Conservation (phyloP, 2,329 filamentous ascomycete species). For the Colletotrichum echinochloae region DNA sequence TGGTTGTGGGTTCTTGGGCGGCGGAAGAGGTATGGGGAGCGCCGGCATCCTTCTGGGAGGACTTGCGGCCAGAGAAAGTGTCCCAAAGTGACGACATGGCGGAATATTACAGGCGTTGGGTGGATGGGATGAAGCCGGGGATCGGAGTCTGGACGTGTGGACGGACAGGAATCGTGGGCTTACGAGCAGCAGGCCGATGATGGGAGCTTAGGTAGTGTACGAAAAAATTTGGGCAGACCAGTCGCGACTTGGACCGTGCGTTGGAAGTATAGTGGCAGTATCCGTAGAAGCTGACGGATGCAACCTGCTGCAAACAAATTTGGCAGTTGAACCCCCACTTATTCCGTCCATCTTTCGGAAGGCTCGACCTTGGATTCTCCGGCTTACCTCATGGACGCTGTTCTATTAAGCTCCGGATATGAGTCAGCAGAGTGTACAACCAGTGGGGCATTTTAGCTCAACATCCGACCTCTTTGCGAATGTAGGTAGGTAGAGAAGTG, state of each 20-base stretch:
- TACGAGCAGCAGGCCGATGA: slow-evolving; percentile 36
- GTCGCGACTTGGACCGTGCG: slow-evolving; percentile 42
- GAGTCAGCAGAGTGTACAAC: background rate
- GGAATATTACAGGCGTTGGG: slow-evolving; percentile 32
- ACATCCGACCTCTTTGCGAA: background rate
- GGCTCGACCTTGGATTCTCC: slow-evolving; percentile 14
- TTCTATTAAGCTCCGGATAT: slow-evolving; percentile 5
- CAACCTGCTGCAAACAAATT: slow-evolving; percentile 16
- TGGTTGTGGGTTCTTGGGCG: slow-evolving; percentile 59
- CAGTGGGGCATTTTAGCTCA: background rate
- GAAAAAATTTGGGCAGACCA: slow-evolving; percentile 42
- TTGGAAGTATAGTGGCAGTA: background rate
- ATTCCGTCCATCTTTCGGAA: slow-evolving; percentile 29
- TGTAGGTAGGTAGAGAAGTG: background rate
- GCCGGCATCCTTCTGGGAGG: slow-evolving; percentile 50
- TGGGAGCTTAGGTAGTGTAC: slow-evolving; percentile 40
- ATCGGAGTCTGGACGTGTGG: slow-evolving; percentile 23
- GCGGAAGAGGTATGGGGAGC: slow-evolving; percentile 48
- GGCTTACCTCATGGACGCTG: slow-evolving; percentile 17
- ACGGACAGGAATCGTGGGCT: slow-evolving; percentile 26
- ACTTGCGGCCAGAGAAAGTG: slow-evolving; percentile 71
- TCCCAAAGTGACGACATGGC: slow-evolving; percentile 72
- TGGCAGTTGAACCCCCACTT: slow-evolving; percentile 23
- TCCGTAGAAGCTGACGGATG: slow-evolving; percentile 31
- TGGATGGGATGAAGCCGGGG: slow-evolving; percentile 30